These are phyloP conservation scores for Arctium lappa DNA, from an alignment of 129 eudicot genomes.

Conservation along the genomic window DNA sequence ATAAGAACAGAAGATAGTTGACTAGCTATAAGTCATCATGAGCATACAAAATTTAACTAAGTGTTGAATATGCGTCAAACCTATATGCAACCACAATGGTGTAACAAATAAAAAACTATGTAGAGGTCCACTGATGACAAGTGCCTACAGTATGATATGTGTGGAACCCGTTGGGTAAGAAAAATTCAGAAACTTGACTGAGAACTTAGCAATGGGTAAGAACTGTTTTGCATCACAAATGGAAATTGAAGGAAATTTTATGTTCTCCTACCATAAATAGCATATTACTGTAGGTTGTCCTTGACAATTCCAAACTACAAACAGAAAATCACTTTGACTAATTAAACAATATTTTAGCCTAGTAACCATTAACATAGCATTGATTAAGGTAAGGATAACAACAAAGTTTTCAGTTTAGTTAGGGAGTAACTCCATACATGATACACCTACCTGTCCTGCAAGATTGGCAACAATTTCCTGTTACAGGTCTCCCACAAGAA, in stretches of 20 bases:
- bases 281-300: neutral
- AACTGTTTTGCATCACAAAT: neutral
- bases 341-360: neutral
- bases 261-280: neutral
- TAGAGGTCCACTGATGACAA: neutral
- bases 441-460: neutral
- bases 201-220: neutral
- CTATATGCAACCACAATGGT: neutral
- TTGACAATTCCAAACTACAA: neutral
- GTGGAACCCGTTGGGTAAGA: neutral
- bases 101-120: neutral
- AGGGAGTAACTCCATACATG: neutral
- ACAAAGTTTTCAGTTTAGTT: neutral
- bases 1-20: neutral
- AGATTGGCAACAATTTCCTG: neutral
- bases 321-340: neutral
- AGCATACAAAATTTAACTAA: neutral
- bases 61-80: neutral
- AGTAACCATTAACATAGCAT: too few relatives aligned
- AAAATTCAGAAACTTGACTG: neutral
- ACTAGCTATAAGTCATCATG: neutral
- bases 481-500: neutral
- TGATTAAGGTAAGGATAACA: neutral
- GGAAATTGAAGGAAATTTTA: neutral
- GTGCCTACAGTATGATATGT: neutral